Percentiles rank a stretch among this genome's conserved stretches.
Evolutionary conservation across 78 protist genomes (phyloP).

Genomic region (Chrysochromulina tobinii): DNA sequence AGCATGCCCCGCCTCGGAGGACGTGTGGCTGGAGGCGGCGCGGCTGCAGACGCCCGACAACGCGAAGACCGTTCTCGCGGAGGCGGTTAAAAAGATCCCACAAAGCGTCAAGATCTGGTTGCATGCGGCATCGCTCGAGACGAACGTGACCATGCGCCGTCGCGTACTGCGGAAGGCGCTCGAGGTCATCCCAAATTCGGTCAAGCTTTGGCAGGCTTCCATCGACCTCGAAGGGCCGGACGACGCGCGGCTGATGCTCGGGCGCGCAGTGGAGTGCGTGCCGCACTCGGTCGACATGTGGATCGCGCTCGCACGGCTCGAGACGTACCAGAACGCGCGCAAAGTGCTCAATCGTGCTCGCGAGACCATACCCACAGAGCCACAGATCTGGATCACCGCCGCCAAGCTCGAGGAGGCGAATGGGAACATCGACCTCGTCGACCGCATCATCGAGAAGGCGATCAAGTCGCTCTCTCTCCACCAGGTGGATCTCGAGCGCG

Average conservation of each 20-base stretch:
- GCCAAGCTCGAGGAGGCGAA: slow-evolving; percentile 92
- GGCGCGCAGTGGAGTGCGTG: slow-evolving; percentile 88
- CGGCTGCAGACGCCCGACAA: slow-evolving; percentile 53
- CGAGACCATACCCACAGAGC: slow-evolving; percentile 66
- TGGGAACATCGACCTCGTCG: slow-evolving; percentile 56
- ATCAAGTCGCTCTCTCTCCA: slow-evolving; percentile 19
- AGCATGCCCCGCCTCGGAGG: slow-evolving; percentile 80
- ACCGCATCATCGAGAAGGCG: slow-evolving; percentile 56
- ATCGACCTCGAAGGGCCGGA: slow-evolving; percentile 83
- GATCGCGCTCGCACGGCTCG: slow-evolving; percentile 95
- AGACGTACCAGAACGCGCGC: slow-evolving; percentile 81
- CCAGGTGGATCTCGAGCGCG: slow-evolving; percentile 69
- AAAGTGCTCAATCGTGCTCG: slow-evolving; percentile 87
- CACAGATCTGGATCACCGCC: slow-evolving; percentile 93
- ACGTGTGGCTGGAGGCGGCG: slow-evolving; percentile 88
- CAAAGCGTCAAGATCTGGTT: slow-evolving; percentile 89
- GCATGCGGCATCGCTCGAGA: slow-evolving; percentile 83
- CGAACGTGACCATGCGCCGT: slow-evolving; percentile 38
- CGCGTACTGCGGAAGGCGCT: slow-evolving; percentile 77
- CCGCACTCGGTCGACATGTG: slow-evolving; percentile 87
- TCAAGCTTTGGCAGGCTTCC: slow-evolving; percentile 91
- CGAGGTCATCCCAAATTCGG: slow-evolving; percentile 68
- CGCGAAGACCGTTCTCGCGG: slow-evolving; percentile 77
- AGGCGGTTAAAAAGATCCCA: slow-evolving; percentile 86
- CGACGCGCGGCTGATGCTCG: slow-evolving; percentile 83